Conservation (phyloP, 257 asterid genomes). For the Orobanche coerulescens region DNA sequence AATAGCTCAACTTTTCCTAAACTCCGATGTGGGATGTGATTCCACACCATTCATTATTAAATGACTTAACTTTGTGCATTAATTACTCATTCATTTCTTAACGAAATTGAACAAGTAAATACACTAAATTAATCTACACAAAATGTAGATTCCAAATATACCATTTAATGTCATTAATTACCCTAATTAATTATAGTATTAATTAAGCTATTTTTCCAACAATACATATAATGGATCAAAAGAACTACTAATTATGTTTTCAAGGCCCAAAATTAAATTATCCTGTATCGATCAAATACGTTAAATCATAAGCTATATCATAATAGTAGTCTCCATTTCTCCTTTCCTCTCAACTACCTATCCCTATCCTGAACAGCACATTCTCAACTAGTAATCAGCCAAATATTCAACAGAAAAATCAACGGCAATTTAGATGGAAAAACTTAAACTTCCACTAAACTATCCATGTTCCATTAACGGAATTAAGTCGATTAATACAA, state of each 20-base stretch:
- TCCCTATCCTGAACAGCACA: background rate
- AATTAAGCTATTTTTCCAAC: too few species aligned
- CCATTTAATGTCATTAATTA: too few species aligned
- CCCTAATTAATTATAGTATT: too few species aligned
- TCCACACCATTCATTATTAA: too few species aligned
- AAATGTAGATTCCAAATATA: too few species aligned
- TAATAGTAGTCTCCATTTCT: background rate
- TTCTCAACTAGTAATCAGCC: conserved; percentile 11
- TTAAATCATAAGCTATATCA: background rate
- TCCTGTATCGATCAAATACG: background rate
- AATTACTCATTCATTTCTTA: too few species aligned
- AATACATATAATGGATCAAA: background rate
- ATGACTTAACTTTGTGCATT: too few species aligned
- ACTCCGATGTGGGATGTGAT: too few species aligned
- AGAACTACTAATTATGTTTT: background rate
- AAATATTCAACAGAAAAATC: conserved; percentile 15
- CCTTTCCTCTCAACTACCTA: conserved; percentile 8
- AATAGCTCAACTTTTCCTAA: too few species aligned
- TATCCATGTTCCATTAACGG: background rate
- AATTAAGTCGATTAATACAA: conserved; percentile 6
- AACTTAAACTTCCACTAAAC: background rate
- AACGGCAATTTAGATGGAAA: too few species aligned
- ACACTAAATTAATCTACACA: too few species aligned
- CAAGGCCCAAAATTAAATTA: background rate
- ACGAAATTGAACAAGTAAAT: too few species aligned